Evolutionary conservation across 2,329 filamentous ascomycete species (phyloP).

Genomic region (Chaetothyriales sp.): DNA sequence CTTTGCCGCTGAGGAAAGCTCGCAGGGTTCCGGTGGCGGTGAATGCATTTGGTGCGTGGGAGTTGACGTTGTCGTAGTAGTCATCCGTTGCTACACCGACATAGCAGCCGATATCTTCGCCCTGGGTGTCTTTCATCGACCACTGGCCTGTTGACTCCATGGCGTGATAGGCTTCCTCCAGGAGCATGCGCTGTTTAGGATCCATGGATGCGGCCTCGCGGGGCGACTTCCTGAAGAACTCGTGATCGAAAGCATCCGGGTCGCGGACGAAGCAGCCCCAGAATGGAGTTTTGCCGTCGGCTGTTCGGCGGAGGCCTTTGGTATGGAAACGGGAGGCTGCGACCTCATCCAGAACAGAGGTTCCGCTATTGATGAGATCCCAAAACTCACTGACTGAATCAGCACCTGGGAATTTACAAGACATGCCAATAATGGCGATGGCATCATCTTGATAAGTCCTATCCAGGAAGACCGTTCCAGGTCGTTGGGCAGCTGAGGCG

Average conservation of each 20-base stretch:
- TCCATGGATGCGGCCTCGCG: slow-evolving; percentile 67
- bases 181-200: slow-evolving; percentile 61
- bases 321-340: too few relatives aligned
- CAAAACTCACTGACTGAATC: too few relatives aligned
- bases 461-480: too few relatives aligned
- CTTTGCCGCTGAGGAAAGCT: slow-evolving; percentile 46
- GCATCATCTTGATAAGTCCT: too few relatives aligned
- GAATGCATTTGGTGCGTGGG: slow-evolving; percentile 53
- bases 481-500: too few relatives aligned
- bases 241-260: slow-evolving; percentile 62
- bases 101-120: slow-evolving; percentile 53
- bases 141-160: slow-evolving; percentile 69
- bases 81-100: slow-evolving; percentile 64
- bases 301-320: too few relatives aligned
- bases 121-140: slow-evolving; percentile 51
- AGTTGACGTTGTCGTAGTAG: slow-evolving; percentile 60
- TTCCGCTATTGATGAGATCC: too few relatives aligned
- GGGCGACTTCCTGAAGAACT: slow-evolving; percentile 78
- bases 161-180: slow-evolving; percentile 66
- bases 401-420: too few relatives aligned
- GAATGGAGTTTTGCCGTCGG: too few relatives aligned
- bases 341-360: too few relatives aligned
- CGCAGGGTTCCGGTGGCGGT: slow-evolving; percentile 38
- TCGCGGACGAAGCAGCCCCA: slow-evolving; percentile 58
- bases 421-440: too few relatives aligned